phyloP scores from a whole-genome alignment of 169 alveolate genomes.

The Cryptosporidium tyzzeri region DNA sequence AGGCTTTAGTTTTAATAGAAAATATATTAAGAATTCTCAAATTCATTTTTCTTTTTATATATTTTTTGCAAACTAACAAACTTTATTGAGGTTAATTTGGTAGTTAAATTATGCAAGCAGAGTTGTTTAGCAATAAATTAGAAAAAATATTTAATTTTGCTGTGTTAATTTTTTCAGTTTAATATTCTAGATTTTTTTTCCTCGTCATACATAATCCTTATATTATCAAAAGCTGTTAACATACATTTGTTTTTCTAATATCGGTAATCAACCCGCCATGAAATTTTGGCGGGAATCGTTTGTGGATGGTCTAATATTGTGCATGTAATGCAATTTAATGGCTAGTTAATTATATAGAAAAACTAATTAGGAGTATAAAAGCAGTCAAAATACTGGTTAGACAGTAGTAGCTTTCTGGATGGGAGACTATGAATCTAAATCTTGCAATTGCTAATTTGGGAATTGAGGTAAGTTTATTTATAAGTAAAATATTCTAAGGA shows the following conservation, averaged over 20 bases:
- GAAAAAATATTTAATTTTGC: too few relatives aligned
- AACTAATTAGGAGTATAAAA: background rate
- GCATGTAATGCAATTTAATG: constrained; percentile 14
- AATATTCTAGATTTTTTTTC: background rate
- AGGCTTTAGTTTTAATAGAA: background rate
- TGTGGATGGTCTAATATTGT: constrained; percentile 36
- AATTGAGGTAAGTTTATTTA: constrained; percentile 52
- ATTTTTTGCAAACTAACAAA: too few relatives aligned
- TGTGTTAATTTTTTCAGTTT: too few relatives aligned
- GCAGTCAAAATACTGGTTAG: background rate
- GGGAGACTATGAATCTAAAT: background rate
- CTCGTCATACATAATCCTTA: background rate
- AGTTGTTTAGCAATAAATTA: background rate
- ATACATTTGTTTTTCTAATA: background rate
- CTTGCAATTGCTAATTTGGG: constrained; percentile 51
- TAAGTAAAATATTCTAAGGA: background rate
- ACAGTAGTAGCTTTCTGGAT: background rate
- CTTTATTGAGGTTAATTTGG: too few relatives aligned
- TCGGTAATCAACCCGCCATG: constrained; percentile 17
- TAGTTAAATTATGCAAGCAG: too few relatives aligned
- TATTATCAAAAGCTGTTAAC: background rate
- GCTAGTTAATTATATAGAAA: background rate
- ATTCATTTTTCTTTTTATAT: too few relatives aligned
- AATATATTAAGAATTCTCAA: too few relatives aligned
- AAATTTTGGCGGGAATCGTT: background rate